Evolutionary conservation across 1,139 yeast species (phyloP).

Genomic region (Blastobotrys arbuscula): DNA sequence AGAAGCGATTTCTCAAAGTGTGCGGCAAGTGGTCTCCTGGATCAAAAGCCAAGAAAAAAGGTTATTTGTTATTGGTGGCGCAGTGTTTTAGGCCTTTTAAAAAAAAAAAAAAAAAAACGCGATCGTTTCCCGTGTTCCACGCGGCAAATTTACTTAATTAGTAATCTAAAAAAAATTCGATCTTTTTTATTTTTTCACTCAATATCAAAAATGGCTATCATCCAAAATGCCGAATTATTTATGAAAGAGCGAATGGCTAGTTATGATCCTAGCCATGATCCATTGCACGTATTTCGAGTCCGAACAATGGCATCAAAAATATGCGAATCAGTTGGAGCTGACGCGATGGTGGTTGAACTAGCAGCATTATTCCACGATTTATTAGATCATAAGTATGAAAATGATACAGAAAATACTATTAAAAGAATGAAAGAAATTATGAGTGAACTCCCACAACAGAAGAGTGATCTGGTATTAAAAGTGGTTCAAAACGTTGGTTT

Average conservation of each 20-base stretch:
- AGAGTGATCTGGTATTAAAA: slow-evolving; percentile 23
- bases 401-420: slow-evolving; percentile 10
- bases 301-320: slow-evolving; percentile 27
- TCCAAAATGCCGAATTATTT: slow-evolving; percentile 16
- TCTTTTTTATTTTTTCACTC: neutral
- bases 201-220: neutral
- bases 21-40: slow-evolving; percentile 52
- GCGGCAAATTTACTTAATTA: neutral
- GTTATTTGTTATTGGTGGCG: slow-evolving; percentile 58
- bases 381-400: slow-evolving; percentile 34
- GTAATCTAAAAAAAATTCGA: neutral
- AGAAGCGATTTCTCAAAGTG: slow-evolving; percentile 46
- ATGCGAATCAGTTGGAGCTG: slow-evolving; percentile 22
- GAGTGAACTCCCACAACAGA: slow-evolving; percentile 20
- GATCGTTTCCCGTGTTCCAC: neutral
- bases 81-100: slow-evolving; percentile 34
- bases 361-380: slow-evolving; percentile 37
- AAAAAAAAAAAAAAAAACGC: neutral
- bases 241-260: slow-evolving; percentile 25
- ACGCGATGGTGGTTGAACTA: slow-evolving; percentile 31
- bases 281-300: slow-evolving; percentile 31
- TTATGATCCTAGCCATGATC: slow-evolving; percentile 34
- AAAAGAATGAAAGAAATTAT: neutral
- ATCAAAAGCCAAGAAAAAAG: slow-evolving; percentile 51
- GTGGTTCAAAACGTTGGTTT: slow-evolving; percentile 31